Evolutionary conservation across 1,284 basidiomycete genomes (phyloP), one percentile per base, ranked within the genome.

Genomic region (Ustilago crameri): DNA sequence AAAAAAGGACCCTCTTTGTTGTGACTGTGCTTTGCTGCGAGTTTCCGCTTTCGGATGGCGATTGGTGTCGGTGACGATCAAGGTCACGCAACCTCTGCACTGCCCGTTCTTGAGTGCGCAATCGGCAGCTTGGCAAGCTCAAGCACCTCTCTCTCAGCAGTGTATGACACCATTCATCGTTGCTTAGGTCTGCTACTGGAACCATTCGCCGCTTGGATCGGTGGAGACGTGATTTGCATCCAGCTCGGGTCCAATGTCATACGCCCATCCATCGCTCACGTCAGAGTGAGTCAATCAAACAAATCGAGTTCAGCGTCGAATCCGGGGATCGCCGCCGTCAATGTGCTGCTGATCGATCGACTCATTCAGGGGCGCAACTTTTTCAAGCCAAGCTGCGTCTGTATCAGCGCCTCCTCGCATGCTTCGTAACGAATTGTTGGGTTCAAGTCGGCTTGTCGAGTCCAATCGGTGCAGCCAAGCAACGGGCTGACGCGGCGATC

Each of bases 21-120:
- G 17, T 40, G n/a, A n/a, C 38, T 18, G 14, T 18, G 38, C 38
- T n/a, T 18, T 9, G 20, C 38, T 40, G 38, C 47, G 41, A 54
- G 44, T 56, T 63, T 64, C 55, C 50, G 54, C 54, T 64, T 64
- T 64, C 9, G 61, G 61, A 56, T 56, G 60, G 53, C 53, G 59
- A 51, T 20, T 22, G 27, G 1, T n/a, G 34, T 32, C 32, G 22
- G n/a, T n/a, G 30, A 23, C 17, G 38, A 26, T 8, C 20, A 46
- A 38, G 51, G 55, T 65, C 62, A 65, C 55, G 62, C 62, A 58
- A 65, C 55, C 50, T 40, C 47, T 40, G 12, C 23, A 23, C 18
- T 23, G 26, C 38, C 23, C 18, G 32, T n/a, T 27, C 18, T 32
- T 17, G 35, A 14, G 35, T 5, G 35, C 35, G 5, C 48, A 24